Evolutionary conservation across 2,329 filamentous ascomycete genomes (phyloP).

Genomic region (Colletotrichum tofieldiae): DNA sequence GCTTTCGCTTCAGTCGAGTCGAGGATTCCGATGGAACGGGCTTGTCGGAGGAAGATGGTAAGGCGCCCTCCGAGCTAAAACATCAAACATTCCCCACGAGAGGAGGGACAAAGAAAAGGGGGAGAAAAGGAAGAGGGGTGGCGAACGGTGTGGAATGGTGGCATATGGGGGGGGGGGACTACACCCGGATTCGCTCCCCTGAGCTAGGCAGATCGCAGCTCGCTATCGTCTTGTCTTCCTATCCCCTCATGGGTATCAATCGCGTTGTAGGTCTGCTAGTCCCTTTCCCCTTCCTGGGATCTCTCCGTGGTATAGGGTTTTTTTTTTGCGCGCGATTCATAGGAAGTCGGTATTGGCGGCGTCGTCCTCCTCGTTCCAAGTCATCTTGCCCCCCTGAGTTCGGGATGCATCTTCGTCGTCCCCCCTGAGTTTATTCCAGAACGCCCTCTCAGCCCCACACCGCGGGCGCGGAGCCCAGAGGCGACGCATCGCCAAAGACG

Average conservation of each 20-base stretch:
- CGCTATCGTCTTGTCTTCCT: neutral
- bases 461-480: slow-evolving; percentile 6
- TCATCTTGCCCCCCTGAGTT: neutral
- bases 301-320: neutral
- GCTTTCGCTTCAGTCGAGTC: neutral
- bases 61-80: slow-evolving; percentile 4
- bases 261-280: neutral
- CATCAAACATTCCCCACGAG: slow-evolving; percentile 12
- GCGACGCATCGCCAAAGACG: slow-evolving; percentile 29
- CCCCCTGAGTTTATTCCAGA: neutral
- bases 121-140: neutral
- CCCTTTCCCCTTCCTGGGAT: neutral
- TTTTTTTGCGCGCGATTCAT: neutral
- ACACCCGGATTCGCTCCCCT: slow-evolving; percentile 1
- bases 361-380: neutral
- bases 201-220: slow-evolving; percentile 4
- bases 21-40: neutral
- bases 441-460: neutral
- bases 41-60: neutral
- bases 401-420: neutral
- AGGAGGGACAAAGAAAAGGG: slow-evolving; percentile 14
- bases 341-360: neutral
- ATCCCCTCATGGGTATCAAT: neutral
- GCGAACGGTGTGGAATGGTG: slow-evolving; percentile 3
- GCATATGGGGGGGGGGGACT: too few species aligned